Percentiles rank a stretch among this genome's conserved stretches.
Conservation (phyloP, 805 yeast species). For the Saccharomycopsis capsularis region DNA sequence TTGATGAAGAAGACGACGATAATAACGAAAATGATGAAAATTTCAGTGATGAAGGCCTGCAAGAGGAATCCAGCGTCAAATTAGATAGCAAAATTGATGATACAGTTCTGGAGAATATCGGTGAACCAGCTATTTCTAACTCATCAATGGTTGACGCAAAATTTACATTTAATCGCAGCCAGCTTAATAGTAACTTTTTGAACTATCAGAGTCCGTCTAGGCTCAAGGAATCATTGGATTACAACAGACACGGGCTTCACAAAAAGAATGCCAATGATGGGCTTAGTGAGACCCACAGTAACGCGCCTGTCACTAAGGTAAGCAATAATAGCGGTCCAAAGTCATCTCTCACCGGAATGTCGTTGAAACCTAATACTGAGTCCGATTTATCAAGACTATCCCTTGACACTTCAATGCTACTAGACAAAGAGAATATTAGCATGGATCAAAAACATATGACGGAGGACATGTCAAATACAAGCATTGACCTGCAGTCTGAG, state of each 20-base stretch:
- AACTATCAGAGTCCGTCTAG: background rate
- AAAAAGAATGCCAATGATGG: background rate
- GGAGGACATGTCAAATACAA: no score
- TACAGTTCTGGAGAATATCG: slow-evolving; percentile 9
- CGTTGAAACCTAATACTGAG: background rate
- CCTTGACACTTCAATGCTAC: slow-evolving; percentile 1
- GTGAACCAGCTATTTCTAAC: slow-evolving; percentile 8
- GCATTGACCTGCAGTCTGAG: no score
- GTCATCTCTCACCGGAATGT: slow-evolving; percentile 1
- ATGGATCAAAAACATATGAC: background rate
- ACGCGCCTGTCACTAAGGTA: background rate
- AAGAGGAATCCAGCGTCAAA: background rate
- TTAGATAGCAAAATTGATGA: background rate
- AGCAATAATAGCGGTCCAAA: background rate
- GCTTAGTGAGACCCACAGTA: no score
- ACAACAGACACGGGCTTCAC: background rate
- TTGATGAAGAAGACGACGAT: slow-evolving; percentile 6
- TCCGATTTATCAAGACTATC: background rate
- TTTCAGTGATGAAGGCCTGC: slow-evolving; percentile 18
- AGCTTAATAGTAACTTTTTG: background rate
- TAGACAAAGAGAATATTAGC: background rate
- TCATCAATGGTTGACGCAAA: background rate
- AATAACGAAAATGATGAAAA: slow-evolving; percentile 10
- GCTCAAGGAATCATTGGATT: background rate
- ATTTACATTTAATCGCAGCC: background rate